phyloP scores from a whole-genome alignment of 495 filamentous ascomycete genomes.

The Aspergillus mulundensis region DNA sequence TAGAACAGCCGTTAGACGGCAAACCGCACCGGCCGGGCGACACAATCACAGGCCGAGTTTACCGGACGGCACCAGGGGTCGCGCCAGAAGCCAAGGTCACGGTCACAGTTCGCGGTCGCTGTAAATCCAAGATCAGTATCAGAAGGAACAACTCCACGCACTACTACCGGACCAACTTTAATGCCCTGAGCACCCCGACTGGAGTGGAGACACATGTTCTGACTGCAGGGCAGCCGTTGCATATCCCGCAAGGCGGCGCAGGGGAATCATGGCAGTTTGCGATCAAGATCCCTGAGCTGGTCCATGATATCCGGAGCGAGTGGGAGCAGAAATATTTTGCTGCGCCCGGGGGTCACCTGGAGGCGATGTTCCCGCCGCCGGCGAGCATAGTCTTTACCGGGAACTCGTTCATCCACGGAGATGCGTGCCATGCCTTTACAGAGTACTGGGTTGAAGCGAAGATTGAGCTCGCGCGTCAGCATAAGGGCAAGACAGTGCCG shows the following conservation, averaged over 20 bases:
- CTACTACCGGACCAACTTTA: not conserved
- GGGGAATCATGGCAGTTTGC: slow-evolving; percentile 3
- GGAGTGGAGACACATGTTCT: not conserved
- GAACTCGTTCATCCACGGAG: not conserved
- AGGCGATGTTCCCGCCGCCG: not conserved
- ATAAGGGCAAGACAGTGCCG: not conserved
- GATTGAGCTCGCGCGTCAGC: not conserved
- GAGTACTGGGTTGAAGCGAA: slow-evolving; percentile 5
- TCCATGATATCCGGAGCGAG: not conserved
- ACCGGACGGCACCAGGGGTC: not conserved
- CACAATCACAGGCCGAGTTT: not conserved
- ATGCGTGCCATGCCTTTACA: not conserved
- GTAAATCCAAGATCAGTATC: not conserved
- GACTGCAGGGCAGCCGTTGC: not conserved
- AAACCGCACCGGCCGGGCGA: slow-evolving; percentile 1
- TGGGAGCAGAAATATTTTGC: not conserved
- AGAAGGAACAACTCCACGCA: not conserved
- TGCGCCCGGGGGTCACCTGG: not conserved
- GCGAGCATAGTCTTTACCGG: not conserved
- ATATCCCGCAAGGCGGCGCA: slow-evolving; percentile 3
- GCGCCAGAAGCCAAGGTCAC: not conserved
- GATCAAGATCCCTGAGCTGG: not conserved
- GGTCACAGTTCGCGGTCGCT: not conserved
- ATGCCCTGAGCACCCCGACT: not conserved
- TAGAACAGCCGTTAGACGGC: not conserved